phyloP scores from a whole-genome alignment of 2,329 filamentous ascomycete species.

The Emmonsia crescens region DNA sequence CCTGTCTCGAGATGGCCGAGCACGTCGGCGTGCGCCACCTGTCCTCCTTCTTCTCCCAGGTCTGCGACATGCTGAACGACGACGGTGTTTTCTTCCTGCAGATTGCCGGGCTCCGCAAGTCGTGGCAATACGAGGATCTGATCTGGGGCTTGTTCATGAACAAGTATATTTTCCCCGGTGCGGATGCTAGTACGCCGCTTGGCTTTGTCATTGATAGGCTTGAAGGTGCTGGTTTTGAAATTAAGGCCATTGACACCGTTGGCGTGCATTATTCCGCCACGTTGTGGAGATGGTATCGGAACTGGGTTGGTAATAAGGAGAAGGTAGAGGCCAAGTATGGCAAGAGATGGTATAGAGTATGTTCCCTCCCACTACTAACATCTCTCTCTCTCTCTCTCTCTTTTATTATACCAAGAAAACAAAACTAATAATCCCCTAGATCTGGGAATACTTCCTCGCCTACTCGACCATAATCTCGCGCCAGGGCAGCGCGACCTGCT shows the following conservation, averaged over 20 bases:
- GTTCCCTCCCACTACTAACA: conserved; percentile 27
- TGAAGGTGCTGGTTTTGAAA: conserved; percentile 77
- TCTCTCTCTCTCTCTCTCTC: too few species aligned
- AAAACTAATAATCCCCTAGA: conserved; percentile 39
- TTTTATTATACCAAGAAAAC: too few species aligned
- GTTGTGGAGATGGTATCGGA: conserved; percentile 95
- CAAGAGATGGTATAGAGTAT: conserved; percentile 84
- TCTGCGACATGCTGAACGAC: conserved; percentile 91
- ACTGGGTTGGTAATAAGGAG: conserved; percentile 90
- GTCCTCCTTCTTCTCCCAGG: conserved; percentile 67
- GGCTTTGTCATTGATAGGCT: conserved; percentile 76
- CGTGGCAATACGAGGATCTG: conserved; percentile 96
- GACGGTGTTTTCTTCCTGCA: conserved; percentile 95
- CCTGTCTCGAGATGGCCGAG: conserved; percentile 96
- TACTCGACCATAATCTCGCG: conserved; percentile 75
- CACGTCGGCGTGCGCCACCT: conserved; percentile 94
- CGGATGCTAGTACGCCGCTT: conserved; percentile 87
- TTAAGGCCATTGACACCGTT: conserved; percentile 86
- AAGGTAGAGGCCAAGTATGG: conserved; percentile 95
- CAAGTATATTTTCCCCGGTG: conserved; percentile 97
- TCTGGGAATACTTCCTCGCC: conserved; percentile 87
- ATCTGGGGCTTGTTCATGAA: conserved; percentile 99
- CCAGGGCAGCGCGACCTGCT: conserved; percentile 76
- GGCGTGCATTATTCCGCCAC: conserved; percentile 96
- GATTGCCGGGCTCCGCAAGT: conserved; percentile 84